phyloP scores from a whole-genome alignment of 2,329 filamentous ascomycete genomes.

The Xylariaceae sp. region DNA sequence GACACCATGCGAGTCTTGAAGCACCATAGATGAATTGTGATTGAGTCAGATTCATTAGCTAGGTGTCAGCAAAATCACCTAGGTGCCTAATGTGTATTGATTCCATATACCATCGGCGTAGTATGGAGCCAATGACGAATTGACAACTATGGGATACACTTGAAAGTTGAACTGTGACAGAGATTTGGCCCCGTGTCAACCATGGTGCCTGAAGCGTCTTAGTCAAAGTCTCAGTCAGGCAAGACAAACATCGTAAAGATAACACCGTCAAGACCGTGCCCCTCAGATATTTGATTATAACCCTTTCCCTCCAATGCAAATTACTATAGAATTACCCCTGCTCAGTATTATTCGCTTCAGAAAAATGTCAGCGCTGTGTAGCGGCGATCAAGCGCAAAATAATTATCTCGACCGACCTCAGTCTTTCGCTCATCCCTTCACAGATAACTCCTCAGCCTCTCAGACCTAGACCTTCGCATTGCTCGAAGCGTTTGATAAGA shows the following conservation, averaged over 20 bases:
- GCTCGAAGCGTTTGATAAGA: conserved; percentile 55
- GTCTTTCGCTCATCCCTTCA: background rate
- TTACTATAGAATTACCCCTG: background rate
- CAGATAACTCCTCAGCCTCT: background rate
- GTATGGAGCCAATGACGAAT: too few species aligned
- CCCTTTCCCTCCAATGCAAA: background rate
- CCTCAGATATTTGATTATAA: background rate
- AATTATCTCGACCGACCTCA: background rate
- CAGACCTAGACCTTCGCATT: conserved; percentile 31
- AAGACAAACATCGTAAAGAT: background rate
- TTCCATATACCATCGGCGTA: too few species aligned
- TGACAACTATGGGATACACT: background rate
- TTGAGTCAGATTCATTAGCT: too few species aligned
- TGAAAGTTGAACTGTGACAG: background rate
- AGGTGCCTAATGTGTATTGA: too few species aligned
- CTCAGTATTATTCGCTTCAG: background rate
- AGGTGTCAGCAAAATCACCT: too few species aligned
- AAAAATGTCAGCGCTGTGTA: background rate
- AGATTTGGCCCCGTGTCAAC: background rate
- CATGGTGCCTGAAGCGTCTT: background rate
- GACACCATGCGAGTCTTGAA: too few species aligned
- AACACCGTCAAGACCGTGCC: background rate
- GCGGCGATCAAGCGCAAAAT: too few species aligned
- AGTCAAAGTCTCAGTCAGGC: background rate
- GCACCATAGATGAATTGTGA: too few species aligned